Evolutionary conservation across 2,329 filamentous ascomycete genomes (phyloP).

Genomic region (Botrytis pseudocinerea): DNA sequence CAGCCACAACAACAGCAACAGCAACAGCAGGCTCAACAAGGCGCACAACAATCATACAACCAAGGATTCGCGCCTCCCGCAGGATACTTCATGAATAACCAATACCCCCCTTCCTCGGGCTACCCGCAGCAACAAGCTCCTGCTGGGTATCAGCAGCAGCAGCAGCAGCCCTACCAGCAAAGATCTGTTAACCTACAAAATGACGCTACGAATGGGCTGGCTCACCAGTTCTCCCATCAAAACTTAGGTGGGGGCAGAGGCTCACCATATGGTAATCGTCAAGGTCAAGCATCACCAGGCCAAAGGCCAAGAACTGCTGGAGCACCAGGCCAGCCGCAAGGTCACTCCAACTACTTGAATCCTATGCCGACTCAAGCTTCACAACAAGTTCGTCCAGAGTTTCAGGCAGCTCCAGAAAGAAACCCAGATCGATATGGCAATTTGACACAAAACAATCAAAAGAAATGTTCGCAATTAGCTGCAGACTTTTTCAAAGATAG

Average conservation of each 20-base stretch:
- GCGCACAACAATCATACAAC: slow-evolving; percentile 47
- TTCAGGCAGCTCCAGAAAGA: slow-evolving; percentile 76
- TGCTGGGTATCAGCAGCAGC: slow-evolving; percentile 51
- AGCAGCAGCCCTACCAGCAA: slow-evolving; percentile 49
- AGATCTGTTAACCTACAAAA: slow-evolving; percentile 60
- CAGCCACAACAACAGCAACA: slow-evolving; percentile 42
- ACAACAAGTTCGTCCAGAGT: slow-evolving; percentile 63
- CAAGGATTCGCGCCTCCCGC: slow-evolving; percentile 47
- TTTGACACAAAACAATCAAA: slow-evolving; percentile 68
- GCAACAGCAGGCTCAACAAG: slow-evolving; percentile 41
- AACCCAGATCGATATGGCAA: slow-evolving; percentile 78
- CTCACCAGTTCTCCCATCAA: slow-evolving; percentile 96
- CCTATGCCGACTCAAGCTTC: slow-evolving; percentile 63
- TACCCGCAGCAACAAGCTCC: slow-evolving; percentile 53
- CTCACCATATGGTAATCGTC: slow-evolving; percentile 68
- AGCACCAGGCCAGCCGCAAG: slow-evolving; percentile 57
- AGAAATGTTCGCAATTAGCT: slow-evolving; percentile 69
- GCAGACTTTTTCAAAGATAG: slow-evolving; percentile 98
- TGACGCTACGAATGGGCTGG: slow-evolving; percentile 86
- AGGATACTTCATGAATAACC: slow-evolving; percentile 64
- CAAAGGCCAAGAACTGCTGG: slow-evolving; percentile 85
- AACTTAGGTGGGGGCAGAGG: slow-evolving; percentile 77
- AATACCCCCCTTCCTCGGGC: slow-evolving; percentile 43
- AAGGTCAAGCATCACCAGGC: slow-evolving; percentile 58
- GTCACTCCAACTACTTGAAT: slow-evolving; percentile 66